These are phyloP conservation scores for Teratosphaeria zuluensis DNA, from an alignment of 2,329 filamentous ascomycete species.

Conservation along the genomic window DNA sequence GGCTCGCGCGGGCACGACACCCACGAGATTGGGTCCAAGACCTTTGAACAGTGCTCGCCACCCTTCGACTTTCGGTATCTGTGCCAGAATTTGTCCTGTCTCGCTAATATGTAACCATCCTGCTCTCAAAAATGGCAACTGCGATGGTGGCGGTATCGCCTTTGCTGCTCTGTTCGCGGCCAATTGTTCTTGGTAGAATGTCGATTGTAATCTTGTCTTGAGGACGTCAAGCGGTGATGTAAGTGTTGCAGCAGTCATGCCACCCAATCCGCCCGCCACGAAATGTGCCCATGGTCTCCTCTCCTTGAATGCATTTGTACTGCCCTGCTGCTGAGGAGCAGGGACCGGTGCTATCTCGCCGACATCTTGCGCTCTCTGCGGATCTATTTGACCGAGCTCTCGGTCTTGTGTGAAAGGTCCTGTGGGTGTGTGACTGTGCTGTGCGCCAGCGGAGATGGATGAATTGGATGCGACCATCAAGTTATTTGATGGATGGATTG, in stretches of 20 bases:
- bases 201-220: conserved; percentile 86
- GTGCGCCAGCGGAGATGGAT: neutral
- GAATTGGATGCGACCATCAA: conserved; percentile 4
- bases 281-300: conserved; percentile 83
- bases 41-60: conserved; percentile 87
- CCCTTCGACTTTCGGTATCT: conserved; percentile 73
- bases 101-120: conserved; percentile 69
- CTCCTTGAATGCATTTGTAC: conserved; percentile 12
- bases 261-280: conserved; percentile 78
- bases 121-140: conserved; percentile 56
- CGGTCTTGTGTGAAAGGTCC: conserved; percentile 14
- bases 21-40: conserved; percentile 78
- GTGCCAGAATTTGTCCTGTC: conserved; percentile 73
- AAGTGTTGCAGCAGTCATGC: conserved; percentile 85
- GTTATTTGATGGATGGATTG: neutral
- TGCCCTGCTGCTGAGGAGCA: conserved; percentile 29
- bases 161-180: conserved; percentile 55
- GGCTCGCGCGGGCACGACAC: conserved; percentile 77
- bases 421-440: neutral
- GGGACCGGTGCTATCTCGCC: conserved; percentile 20
- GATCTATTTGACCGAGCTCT: conserved; percentile 20
- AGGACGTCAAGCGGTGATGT: conserved; percentile 90
- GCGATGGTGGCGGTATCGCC: conserved; percentile 41
- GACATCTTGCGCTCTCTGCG: conserved; percentile 9
- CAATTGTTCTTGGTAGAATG: conserved; percentile 84